Evolutionary conservation across 495 filamentous ascomycete genomes (phyloP), one percentile per base, ranked within the genome.

Genomic region (Tuber brumale): DNA sequence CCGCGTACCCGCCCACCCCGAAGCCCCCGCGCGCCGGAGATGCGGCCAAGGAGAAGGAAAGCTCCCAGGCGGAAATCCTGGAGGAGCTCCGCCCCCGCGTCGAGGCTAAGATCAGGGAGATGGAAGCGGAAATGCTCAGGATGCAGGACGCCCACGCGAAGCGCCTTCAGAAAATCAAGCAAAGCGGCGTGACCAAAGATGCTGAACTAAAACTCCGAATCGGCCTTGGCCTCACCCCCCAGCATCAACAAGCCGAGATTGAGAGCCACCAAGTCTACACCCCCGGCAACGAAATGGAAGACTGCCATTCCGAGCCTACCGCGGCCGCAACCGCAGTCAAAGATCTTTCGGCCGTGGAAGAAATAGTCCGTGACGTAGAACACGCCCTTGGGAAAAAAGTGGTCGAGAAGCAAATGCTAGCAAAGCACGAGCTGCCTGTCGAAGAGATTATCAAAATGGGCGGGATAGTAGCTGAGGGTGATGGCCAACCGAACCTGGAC

Each of bases 301-400:
- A 72, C 27, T 31, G 39, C 45, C 27, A 74, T 77, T 16, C 76
- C 89, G 92, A 82, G 93, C 96, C 88, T 97, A 94, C 89, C 88
- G 95, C 77, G 95, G 93, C 83, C 91, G 95, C 84, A 94, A 93
- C 76, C 92, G 97, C 85, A 88, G 97, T 74, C 92, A 97, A 87
- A 93, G 97, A 82, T 89, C 97, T 76, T 95, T 97, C 85, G 93
- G 97, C 76, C 0, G 74, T 83, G 7, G 76, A 76, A 7, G 81
- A 82, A 39, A 76, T 83, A 27, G 70, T 79, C 6, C 66, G 69
- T 10, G 76, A 76, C 42, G 78, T 83, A 6, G 81, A 83, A n/a
- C 43, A 46, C 3, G 71, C 69, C 12, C 76, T 82, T 10, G 79
- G 79, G n/a, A 79, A 78, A 70, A 81, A 81, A 21, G 79, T 83